Base-by-base conservation (phyloP, 805 yeast species). In the Clavispora phyllophila region DNA sequence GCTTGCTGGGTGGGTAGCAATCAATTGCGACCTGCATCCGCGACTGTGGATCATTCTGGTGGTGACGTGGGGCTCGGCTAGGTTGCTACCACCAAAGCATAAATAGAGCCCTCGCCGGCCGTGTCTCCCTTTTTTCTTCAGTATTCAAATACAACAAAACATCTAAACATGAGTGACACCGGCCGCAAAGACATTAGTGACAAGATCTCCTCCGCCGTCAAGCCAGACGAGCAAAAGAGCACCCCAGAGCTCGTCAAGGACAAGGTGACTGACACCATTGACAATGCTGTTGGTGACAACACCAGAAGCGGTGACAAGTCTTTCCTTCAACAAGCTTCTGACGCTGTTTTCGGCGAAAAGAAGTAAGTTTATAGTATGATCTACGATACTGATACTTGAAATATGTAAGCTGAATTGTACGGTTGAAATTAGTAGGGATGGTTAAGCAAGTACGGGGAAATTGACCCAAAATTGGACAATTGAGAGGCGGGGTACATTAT, bases 141-240 rank as follows among this genome's bases (percentile, higher is more conserved):
- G 5, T 22, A 33, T 8, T 14, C 25, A 20, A 13, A n/a, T n/a
- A 19, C 24, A 33, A 33, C 15, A 28, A 28, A 32, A 17, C 12
- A 36, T 19, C 24, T 19, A 33, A n/a, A 15, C 17, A 70, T 70
- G 74, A 61, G 72, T 49, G 73, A 70, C 63, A 44, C 59, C 33
- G 75, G 74, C 49, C 65, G 75, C 60, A 63, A 69, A 64, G 61
- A 62, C 48, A 57, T 68, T 49, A 52, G 63, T 42, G 72, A 66
- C 57, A 70, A 70, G 54, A 54, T 65, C 45, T 40, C 47, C 39
- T 56, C 67, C 40, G 62, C 68, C 42, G 57, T 69, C 26, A 68
- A 59, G 56, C 75, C 75, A 54, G 70, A 70, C 56, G 60, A 65
- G 42, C 62, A 67, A 54, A 70, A 70, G 65, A 47, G 65, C 36